Conservation (phyloP, 345 rosid genomes). For the Populus alba region DNA sequence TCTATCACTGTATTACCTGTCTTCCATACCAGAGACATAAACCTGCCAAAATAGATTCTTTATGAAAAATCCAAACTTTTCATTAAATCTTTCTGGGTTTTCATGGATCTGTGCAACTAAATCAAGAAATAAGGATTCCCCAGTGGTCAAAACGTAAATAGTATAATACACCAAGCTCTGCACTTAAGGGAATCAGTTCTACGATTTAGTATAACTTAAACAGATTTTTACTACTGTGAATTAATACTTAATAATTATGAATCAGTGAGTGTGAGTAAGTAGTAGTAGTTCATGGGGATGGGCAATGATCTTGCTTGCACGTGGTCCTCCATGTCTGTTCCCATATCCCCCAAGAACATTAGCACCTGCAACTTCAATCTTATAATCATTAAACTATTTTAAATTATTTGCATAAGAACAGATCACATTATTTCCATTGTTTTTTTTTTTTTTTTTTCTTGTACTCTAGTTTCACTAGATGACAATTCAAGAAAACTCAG, state of each 20-base stretch:
- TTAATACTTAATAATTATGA: slow-evolving; percentile 8
- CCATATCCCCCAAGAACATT: slow-evolving; percentile 40
- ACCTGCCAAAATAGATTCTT: slow-evolving; percentile 37
- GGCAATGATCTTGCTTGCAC: slow-evolving; percentile 49
- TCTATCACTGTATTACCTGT: slow-evolving; percentile 15
- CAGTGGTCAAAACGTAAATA: slow-evolving; percentile 28
- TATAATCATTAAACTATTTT: slow-evolving; percentile 17
- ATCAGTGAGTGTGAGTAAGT: not conserved
- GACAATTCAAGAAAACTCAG: slow-evolving; percentile 15
- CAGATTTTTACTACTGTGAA: not conserved
- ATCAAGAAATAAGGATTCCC: slow-evolving; percentile 4
- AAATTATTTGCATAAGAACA: slow-evolving; percentile 8
- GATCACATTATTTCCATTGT: slow-evolving; percentile 9
- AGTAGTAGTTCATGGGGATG: slow-evolving; percentile 43
- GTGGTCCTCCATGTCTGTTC: slow-evolving; percentile 50
- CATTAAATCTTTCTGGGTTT: slow-evolving; percentile 1
- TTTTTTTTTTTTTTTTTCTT: not conserved
- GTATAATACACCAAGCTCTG: slow-evolving; percentile 1
- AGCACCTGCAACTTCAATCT: slow-evolving; percentile 44
- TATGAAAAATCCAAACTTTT: slow-evolving; percentile 1
- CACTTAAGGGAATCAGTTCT: not conserved
- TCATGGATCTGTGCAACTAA: slow-evolving; percentile 23
- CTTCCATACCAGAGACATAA: slow-evolving; percentile 31
- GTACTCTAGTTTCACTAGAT: not conserved
- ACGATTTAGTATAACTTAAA: not conserved